phyloP scores from a whole-genome alignment of 768 basidiomycete genomes.

The Termitomyces sp. region DNA sequence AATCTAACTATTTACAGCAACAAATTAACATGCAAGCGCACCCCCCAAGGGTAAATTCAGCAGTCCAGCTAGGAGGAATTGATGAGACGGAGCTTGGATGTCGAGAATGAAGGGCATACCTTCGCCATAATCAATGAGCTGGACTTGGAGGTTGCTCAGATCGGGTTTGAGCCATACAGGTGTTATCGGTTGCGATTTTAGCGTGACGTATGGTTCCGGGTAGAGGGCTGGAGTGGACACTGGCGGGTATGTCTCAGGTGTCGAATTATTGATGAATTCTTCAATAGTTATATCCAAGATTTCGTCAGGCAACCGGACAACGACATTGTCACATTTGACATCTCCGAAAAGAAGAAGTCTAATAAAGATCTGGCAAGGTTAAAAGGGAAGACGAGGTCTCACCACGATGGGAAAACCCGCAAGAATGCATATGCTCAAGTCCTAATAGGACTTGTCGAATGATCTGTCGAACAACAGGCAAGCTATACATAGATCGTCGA shows the following conservation, averaged over 20 bases:
- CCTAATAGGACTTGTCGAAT: not conserved
- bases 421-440: not conserved
- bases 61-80: not conserved
- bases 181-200: not conserved
- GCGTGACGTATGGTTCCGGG: not conserved
- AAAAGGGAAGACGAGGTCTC: not conserved
- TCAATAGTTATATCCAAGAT: not conserved
- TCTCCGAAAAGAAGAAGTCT: not conserved
- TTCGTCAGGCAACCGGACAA: not conserved
- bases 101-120: not conserved
- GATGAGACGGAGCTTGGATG: not conserved
- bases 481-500: not conserved
- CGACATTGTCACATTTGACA: not conserved
- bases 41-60: no score
- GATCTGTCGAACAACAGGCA: not conserved
- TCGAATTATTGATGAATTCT: not conserved
- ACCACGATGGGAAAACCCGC: not conserved
- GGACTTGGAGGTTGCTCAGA: not conserved
- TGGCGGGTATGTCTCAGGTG: not conserved
- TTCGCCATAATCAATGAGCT: conserved; percentile 2
- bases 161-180: not conserved
- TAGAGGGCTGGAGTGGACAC: not conserved
- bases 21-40: no score
- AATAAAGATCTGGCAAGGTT: not conserved
- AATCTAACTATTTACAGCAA: no score